Base-by-base conservation (phyloP, 192 early-diverging fungal species). In the Coemansia sp. region DNA sequence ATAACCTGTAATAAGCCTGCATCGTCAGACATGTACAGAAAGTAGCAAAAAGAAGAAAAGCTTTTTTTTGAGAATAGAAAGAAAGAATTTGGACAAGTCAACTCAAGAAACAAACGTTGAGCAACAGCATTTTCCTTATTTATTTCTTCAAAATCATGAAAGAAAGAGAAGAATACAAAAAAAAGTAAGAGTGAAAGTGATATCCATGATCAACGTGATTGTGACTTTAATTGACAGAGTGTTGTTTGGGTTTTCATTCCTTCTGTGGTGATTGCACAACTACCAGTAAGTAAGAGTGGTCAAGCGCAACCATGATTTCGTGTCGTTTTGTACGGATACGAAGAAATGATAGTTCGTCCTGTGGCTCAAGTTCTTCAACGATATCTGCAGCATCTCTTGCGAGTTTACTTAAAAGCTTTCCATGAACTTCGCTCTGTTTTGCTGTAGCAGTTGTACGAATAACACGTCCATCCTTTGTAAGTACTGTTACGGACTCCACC, bases 221-320 rank as follows among this genome's bases (percentile, higher is more conserved):
- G 28, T 30, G 28, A 30, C 28, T 30, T 30, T 30, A 2, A 2
- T 30, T 6, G 6, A n/a, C n/a, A 30, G 28, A 6, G 6, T 6
- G 28, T 30, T 30, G 28, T 30, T 30, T 30, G 28, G 28, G 34
- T 38, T 7, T 18, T 64, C 19, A 72, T 1, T 79, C 71, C 24
- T 55, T 66, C 34, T 80, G 77, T 27, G 77, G 77, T 16, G 71
- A 67, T 50, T 80, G 77, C 10, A 80, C 65, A 18, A 80, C 72
- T 18, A 80, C 72, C 44, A 80, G 65, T 51, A 80, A 58, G 44
- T 80, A 80, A 32, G 60, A 66, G 56, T 70, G 77, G 34, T 80
- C 92, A 56, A 94, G 93, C 9, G 92, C 91, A 16, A 98, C 86
- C 93, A 98, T 96, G 51, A 98, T 91, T 70, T 98, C 96, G 74